phyloP scores from a whole-genome alignment of 139 green algal species.

The Desmodesmus armatus region DNA sequence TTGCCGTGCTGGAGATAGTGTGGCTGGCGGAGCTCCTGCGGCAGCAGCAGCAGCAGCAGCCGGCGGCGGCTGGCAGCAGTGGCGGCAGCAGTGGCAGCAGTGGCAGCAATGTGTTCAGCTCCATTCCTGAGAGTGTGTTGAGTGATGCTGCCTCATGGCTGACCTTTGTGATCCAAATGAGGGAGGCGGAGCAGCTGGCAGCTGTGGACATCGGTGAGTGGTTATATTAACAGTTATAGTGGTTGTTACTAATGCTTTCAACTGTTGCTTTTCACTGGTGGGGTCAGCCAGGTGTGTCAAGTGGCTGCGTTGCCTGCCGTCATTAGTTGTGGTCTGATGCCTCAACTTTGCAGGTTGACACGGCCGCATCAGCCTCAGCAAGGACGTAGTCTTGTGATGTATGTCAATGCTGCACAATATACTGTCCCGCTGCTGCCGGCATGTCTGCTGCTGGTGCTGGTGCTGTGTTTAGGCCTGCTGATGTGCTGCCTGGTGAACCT shows the following conservation, averaged over 20 bases:
- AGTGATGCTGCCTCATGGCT: constrained; percentile 69
- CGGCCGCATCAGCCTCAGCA: too few species aligned
- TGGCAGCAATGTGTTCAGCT: constrained; percentile 10
- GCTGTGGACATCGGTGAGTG: constrained; percentile 38
- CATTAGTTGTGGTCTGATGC: too few species aligned
- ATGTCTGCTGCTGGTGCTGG: background rate
- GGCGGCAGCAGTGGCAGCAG: background rate
- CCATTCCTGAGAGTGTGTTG: constrained; percentile 68
- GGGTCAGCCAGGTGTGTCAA: too few species aligned
- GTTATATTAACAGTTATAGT: background rate
- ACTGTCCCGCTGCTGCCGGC: background rate
- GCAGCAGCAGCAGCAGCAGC: background rate
- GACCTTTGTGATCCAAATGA: constrained; percentile 61
- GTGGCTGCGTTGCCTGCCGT: too few species aligned
- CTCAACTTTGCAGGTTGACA: too few species aligned
- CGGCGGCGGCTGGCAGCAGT: background rate
- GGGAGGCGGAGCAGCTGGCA: constrained; percentile 54
- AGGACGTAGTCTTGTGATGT: too few species aligned
- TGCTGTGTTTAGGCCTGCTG: constrained; percentile 34
- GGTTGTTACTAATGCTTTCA: background rate
- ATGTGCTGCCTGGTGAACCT: constrained; percentile 62
- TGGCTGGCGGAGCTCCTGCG: constrained; percentile 65
- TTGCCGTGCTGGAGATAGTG: constrained; percentile 44
- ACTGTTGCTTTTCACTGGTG: too few species aligned
- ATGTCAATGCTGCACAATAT: too few species aligned